phyloP scores from a whole-genome alignment of 257 asterid genomes.

The Plectranthus barbatus region DNA sequence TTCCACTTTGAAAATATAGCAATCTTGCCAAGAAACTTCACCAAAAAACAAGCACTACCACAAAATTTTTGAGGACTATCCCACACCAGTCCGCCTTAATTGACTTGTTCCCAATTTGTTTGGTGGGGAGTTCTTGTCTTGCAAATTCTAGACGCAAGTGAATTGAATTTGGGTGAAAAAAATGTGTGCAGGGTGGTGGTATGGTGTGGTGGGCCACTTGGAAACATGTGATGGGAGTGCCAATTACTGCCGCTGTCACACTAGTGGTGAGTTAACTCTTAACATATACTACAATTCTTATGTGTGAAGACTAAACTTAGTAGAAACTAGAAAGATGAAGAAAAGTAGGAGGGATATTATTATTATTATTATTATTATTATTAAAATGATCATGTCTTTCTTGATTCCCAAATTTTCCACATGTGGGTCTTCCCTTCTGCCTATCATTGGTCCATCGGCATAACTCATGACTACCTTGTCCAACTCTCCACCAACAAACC shows the following conservation, averaged over 20 bases:
- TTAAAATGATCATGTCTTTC: not conserved
- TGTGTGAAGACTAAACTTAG: not conserved
- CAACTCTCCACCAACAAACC: constrained; percentile 38
- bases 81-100: constrained; percentile 19
- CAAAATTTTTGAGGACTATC: not conserved
- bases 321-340: not conserved
- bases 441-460: constrained; percentile 26
- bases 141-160: constrained; percentile 10
- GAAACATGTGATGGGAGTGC: constrained; percentile 69
- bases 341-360: not conserved
- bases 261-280: constrained; percentile 52
- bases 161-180: constrained; percentile 4
- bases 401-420: constrained; percentile 34
- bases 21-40: constrained; percentile 12
- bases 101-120: constrained; percentile 16
- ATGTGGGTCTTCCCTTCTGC: constrained; percentile 18
- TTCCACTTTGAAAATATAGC: not conserved
- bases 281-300: not conserved
- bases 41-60: not conserved
- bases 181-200: constrained; percentile 82
- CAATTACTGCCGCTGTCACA: constrained; percentile 60
- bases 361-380: too few relatives aligned
- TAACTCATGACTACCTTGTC: constrained; percentile 32
- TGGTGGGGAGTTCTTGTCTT: constrained; percentile 17
- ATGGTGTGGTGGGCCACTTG: constrained; percentile 88